phyloP scores from a whole-genome alignment of 257 asterid species.

The Thymus quinquecostatus region DNA sequence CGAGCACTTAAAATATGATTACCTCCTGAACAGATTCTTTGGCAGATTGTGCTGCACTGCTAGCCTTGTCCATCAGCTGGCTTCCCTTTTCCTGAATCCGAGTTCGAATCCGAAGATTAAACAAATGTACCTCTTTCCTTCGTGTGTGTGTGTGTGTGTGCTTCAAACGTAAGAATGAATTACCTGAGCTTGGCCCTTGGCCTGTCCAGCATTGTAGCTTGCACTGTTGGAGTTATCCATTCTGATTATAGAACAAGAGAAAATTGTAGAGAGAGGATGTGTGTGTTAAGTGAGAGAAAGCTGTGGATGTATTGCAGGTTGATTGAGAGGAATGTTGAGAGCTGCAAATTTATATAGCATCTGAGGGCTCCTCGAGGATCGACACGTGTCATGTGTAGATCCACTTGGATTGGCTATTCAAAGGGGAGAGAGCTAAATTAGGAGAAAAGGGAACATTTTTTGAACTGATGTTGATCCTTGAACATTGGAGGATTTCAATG shows the following conservation, averaged over 20 bases:
- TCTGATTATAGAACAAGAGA: not conserved
- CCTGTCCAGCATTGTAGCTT: slow-evolving; percentile 68
- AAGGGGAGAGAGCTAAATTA: not conserved
- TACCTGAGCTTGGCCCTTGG: slow-evolving; percentile 65
- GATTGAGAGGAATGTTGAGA: not conserved
- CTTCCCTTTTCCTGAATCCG: slow-evolving; percentile 55
- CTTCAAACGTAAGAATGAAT: not conserved
- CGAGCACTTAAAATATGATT: not conserved
- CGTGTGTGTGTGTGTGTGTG: too few relatives aligned
- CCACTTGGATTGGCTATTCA: slow-evolving; percentile 20
- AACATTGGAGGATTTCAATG: slow-evolving; percentile 8
- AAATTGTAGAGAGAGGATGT: not conserved
- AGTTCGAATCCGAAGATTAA: not conserved
- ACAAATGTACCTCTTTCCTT: too few relatives aligned
- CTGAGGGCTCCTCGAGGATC: not conserved
- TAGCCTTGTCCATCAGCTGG: slow-evolving; percentile 58
- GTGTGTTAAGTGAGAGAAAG: not conserved
- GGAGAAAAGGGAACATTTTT: not conserved
- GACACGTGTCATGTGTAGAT: slow-evolving; percentile 1
- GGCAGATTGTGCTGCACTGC: slow-evolving; percentile 58
- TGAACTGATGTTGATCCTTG: slow-evolving; percentile 23
- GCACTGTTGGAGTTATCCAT: slow-evolving; percentile 51
- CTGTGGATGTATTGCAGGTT: not conserved
- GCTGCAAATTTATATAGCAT: slow-evolving; percentile 24
- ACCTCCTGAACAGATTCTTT: slow-evolving; percentile 58